phyloP scores from a whole-genome alignment of 2,329 filamentous ascomycete genomes.

The Fusarium sp. region DNA sequence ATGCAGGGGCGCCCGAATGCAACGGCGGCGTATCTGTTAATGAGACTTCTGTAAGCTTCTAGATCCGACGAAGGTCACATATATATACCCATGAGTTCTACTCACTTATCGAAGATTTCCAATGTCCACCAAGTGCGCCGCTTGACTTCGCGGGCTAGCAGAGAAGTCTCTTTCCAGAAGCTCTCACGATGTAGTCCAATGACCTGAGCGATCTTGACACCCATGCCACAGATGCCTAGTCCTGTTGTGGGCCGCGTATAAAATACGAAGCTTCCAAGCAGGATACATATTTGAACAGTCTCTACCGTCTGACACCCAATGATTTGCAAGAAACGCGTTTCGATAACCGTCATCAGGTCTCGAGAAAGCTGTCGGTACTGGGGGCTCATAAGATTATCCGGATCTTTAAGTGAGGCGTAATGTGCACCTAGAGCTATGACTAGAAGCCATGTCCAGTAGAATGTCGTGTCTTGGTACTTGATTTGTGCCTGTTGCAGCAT shows the following conservation, averaged over 20 bases:
- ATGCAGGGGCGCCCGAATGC: background rate
- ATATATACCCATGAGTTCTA: too few species aligned
- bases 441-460: background rate
- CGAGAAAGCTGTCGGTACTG: background rate
- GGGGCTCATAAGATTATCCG: rapidly evolving
- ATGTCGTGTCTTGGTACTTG: background rate
- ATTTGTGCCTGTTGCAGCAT: background rate
- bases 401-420: background rate
- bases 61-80: too few species aligned
- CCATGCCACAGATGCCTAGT: background rate
- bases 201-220: background rate
- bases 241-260: rapidly evolving
- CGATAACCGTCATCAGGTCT: rapidly evolving
- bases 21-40: background rate
- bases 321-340: background rate
- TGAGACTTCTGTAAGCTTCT: too few species aligned
- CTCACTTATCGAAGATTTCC: background rate
- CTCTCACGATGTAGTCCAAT: background rate
- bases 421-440: background rate
- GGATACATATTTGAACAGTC: background rate
- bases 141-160: rapidly evolving
- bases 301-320: background rate
- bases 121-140: background rate
- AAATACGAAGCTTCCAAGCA: background rate
- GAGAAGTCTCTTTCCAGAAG: background rate